A percentile compares a stretch with the other conserved stretches of the same genome.
These are phyloP conservation scores for Phanerochaete carnosa DNA, from an alignment of 768 basidiomycete genomes.

Conservation along the genomic window DNA sequence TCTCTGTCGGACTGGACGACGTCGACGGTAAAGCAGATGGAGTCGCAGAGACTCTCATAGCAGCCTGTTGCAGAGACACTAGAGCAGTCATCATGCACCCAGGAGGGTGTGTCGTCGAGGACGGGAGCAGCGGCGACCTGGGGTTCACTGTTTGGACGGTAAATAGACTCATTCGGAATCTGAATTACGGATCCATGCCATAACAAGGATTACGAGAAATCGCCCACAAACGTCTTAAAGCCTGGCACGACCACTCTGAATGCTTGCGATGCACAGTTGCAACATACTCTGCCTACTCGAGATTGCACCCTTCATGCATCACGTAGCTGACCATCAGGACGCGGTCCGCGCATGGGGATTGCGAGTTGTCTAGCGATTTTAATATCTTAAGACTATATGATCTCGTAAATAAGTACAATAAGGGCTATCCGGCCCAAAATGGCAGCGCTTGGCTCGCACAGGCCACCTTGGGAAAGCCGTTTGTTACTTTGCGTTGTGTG, in stretches of 20 bases:
- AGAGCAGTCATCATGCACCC: constrained; percentile 9
- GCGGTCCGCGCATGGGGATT: not conserved
- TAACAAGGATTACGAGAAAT: constrained; percentile 3
- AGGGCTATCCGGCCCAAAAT: not conserved
- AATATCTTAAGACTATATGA: not conserved
- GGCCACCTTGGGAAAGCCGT: constrained; percentile 1
- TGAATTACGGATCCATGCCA: constrained; percentile 4
- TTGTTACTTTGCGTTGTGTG: not conserved
- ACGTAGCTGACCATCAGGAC: not conserved
- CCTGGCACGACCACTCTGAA: not conserved
- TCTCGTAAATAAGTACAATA: not conserved
- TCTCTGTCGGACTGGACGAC: constrained; percentile 57
- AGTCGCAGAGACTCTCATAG: constrained; percentile 64
- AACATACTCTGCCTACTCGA: not conserved
- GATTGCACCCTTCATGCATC: not conserved
- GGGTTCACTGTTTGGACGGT: constrained; percentile 21
- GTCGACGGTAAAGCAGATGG: constrained; percentile 43
- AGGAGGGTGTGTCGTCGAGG: constrained; percentile 30
- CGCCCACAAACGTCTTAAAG: not conserved
- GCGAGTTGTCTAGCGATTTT: not conserved
- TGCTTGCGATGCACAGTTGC: not conserved
- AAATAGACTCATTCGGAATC: constrained; percentile 16
- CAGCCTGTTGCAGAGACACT: not conserved
- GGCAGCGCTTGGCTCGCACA: constrained; percentile 2
- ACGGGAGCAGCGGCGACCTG: constrained; percentile 30